phyloP scores from a whole-genome alignment of 371 early-diverging fungal genomes.

The Haplosporangium sp. region DNA sequence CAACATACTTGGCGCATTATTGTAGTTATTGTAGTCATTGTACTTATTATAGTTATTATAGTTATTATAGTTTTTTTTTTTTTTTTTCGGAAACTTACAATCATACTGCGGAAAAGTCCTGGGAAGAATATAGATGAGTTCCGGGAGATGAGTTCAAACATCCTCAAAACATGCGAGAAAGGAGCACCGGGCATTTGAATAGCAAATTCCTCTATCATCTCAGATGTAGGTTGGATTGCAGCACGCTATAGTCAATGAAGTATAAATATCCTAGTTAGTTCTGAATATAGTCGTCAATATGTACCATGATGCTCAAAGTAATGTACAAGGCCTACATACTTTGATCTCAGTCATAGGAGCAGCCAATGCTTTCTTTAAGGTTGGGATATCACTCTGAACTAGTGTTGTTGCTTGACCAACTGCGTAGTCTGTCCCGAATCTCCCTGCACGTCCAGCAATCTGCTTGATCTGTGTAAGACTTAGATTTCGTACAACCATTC shows the following conservation, averaged over 20 bases:
- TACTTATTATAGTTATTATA: too few species aligned
- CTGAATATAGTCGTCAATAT: conserved; percentile 5
- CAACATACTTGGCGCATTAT: neutral
- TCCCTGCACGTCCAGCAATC: conserved; percentile 96
- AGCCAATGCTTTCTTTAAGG: conserved; percentile 37
- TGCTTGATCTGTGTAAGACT: conserved; percentile 88
- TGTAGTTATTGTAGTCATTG: too few species aligned
- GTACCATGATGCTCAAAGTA: neutral
- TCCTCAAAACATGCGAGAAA: conserved; percentile 74
- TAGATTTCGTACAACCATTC: conserved; percentile 62
- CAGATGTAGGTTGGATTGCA: conserved; percentile 82
- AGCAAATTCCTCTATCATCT: conserved; percentile 86
- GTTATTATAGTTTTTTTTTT: too few species aligned
- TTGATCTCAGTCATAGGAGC: conserved; percentile 47
- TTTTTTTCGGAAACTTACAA: conserved; percentile 22
- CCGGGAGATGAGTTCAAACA: conserved; percentile 39
- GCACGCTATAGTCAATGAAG: conserved; percentile 63
- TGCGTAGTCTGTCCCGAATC: conserved; percentile 78
- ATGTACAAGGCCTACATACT: conserved; percentile 19
- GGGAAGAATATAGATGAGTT: conserved; percentile 38
- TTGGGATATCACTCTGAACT: conserved; percentile 37
- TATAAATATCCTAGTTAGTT: neutral
- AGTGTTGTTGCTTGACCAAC: conserved; percentile 77
- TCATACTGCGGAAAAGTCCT: conserved; percentile 31
- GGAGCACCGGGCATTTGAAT: conserved; percentile 73